Percentiles rank a stretch among this genome's conserved stretches.
phyloP scores from a whole-genome alignment of 331 rosid genomes.

The Erythrophleum ivorense region DNA sequence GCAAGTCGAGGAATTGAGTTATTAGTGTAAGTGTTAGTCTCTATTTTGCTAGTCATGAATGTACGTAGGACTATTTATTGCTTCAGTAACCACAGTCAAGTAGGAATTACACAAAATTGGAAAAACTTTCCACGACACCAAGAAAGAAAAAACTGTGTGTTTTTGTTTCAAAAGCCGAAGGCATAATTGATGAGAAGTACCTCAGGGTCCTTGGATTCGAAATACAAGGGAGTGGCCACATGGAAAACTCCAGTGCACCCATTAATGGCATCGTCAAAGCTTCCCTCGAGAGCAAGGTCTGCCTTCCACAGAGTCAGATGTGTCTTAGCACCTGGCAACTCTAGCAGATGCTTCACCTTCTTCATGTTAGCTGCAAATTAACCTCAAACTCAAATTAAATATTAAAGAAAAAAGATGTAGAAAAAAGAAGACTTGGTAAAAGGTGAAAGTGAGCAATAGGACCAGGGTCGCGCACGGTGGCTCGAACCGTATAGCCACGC shows the following conservation, averaged over 20 bases:
- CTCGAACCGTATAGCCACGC: slow-evolving; percentile 71
- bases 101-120: too few species aligned
- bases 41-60: too few species aligned
- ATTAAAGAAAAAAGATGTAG: neutral
- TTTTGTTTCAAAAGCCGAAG: too few species aligned
- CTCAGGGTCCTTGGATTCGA: slow-evolving; percentile 87
- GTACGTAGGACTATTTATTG: too few species aligned
- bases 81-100: too few species aligned
- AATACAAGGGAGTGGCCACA: slow-evolving; percentile 91
- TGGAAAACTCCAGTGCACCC: slow-evolving; percentile 84
- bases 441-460: neutral
- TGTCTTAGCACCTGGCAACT: slow-evolving; percentile 60
- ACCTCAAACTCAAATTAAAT: neutral
- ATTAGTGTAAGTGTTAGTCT: too few species aligned
- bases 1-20: neutral
- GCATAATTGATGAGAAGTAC: slow-evolving; percentile 29
- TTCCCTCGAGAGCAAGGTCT: slow-evolving; percentile 68
- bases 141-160: too few species aligned
- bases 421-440: too few species aligned
- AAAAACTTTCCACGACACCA: too few species aligned
- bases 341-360: slow-evolving; percentile 85
- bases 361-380: slow-evolving; percentile 55
- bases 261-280: slow-evolving; percentile 73
- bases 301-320: slow-evolving; percentile 77
- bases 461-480: slow-evolving; percentile 89